Percentiles rank a stretch among this genome's conserved stretches.
phyloP scores from a whole-genome alignment of 1,284 basidiomycete species.

The Pterulicium gracile region DNA sequence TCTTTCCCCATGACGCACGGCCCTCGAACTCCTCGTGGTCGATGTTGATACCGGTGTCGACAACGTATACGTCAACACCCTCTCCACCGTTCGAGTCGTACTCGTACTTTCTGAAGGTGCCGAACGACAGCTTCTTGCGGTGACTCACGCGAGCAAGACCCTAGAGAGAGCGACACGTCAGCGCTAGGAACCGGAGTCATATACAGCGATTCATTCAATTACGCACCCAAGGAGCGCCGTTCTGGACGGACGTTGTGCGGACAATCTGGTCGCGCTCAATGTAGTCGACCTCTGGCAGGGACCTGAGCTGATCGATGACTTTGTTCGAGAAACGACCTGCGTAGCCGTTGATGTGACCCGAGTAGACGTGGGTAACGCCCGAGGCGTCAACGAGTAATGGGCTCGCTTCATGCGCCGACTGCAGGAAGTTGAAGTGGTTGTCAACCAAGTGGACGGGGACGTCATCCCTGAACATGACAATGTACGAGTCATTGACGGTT shows the following conservation, averaged over 20 bases:
- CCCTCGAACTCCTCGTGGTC: conserved; percentile 83
- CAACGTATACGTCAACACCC: conserved; percentile 83
- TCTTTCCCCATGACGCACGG: conserved; percentile 77
- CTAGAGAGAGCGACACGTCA: conserved; percentile 26
- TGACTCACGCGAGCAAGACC: conserved; percentile 96
- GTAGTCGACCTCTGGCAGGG: conserved; percentile 86
- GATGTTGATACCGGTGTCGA: conserved; percentile 87
- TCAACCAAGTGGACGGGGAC: conserved; percentile 43
- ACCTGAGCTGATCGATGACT: conserved; percentile 73
- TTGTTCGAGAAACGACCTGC: conserved; percentile 74
- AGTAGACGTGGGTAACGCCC: conserved; percentile 65
- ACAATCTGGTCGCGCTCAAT: conserved; percentile 92
- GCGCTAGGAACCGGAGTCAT: conserved; percentile 2
- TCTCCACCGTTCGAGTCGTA: conserved; percentile 73
- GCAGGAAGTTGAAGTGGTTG: conserved; percentile 68
- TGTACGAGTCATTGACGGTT: conserved; percentile 80
- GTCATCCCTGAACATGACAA: conserved; percentile 77
- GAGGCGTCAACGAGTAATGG: conserved; percentile 33
- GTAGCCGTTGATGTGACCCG: conserved; percentile 70
- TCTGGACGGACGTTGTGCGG: conserved; percentile 54
- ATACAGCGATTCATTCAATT: conserved; percentile 1
- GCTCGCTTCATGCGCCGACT: conserved; percentile 42
- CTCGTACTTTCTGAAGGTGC: conserved; percentile 83
- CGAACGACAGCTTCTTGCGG: conserved; percentile 64
- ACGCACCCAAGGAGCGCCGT: conserved; percentile 84